A percentile compares a stretch with the other conserved stretches of the same genome.
phyloP scores from a whole-genome alignment of 495 filamentous ascomycete species.

The Tuber magnatum region DNA sequence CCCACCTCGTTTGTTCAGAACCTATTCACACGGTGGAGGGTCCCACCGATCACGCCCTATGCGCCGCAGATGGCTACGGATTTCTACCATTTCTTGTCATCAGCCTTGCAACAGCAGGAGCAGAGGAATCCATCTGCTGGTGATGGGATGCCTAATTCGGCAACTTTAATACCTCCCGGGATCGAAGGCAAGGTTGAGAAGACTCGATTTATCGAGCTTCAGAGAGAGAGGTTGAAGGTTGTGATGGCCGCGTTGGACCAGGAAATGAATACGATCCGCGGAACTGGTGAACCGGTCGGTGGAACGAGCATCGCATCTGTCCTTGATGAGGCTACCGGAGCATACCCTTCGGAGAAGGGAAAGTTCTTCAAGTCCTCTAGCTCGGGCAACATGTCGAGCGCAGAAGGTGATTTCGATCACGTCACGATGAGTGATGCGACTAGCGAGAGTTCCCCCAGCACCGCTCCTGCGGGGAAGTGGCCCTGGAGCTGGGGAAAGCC shows the following conservation, averaged over 20 bases:
- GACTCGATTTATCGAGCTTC: constrained; percentile 36
- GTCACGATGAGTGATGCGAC: constrained; percentile 35
- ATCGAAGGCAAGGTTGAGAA: constrained; percentile 36
- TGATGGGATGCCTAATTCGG: constrained; percentile 19
- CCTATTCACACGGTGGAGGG: constrained; percentile 74
- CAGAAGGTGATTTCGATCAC: constrained; percentile 37
- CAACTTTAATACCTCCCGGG: constrained; percentile 30
- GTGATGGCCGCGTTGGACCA: constrained; percentile 38
- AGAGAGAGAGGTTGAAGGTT: constrained; percentile 34
- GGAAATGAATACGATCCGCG: constrained; percentile 35
- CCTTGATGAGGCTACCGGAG: constrained; percentile 28
- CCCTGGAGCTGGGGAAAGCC: constrained; percentile 30
- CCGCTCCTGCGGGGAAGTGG: constrained; percentile 32
- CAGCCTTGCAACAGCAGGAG: constrained; percentile 46
- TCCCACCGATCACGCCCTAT: constrained; percentile 52
- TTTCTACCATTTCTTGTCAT: constrained; percentile 68
- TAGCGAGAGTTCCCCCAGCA: constrained; percentile 22
- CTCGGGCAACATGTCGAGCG: constrained; percentile 28
- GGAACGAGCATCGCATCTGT: constrained; percentile 30
- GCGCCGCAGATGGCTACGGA: constrained; percentile 51
- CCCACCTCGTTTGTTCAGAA: constrained; percentile 63
- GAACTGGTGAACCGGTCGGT: constrained; percentile 20
- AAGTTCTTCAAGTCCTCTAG: constrained; percentile 31
- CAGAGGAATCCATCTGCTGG: constrained; percentile 8
- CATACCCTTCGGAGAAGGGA: constrained; percentile 11